phyloP scores from a whole-genome alignment of 495 filamentous ascomycete genomes.

The Glarea lozoyensis region DNA sequence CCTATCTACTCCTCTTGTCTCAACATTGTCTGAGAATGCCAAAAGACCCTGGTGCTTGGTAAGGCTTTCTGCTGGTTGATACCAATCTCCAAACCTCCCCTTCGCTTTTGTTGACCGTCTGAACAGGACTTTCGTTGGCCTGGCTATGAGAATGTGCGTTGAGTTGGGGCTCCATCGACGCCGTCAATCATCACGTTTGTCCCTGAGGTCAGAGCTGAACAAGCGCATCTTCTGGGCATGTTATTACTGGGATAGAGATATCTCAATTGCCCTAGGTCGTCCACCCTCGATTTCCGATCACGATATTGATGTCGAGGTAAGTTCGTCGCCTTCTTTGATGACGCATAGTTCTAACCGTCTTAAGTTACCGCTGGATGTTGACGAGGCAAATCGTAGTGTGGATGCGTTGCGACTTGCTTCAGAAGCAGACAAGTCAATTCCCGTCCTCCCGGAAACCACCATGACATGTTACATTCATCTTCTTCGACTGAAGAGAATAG shows the following conservation, averaged over 20 bases:
- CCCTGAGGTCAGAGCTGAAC: conserved; percentile 38
- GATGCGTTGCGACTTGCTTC: conserved; percentile 27
- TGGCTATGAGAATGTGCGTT: conserved; percentile 43
- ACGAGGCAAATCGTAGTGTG: conserved; percentile 38
- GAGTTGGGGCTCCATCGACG: conserved; percentile 47
- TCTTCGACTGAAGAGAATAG: conserved; percentile 40
- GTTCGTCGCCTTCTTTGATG: not conserved
- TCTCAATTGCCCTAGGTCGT: conserved; percentile 43
- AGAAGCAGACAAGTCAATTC: not conserved
- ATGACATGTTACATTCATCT: conserved; percentile 43
- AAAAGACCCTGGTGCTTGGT: conserved; percentile 24
- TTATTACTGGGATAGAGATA: conserved; percentile 43
- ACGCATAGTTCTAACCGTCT: not conserved
- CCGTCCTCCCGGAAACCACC: conserved; percentile 26
- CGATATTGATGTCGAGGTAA: conserved; percentile 42
- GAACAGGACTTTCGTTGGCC: conserved; percentile 28
- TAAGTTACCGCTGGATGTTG: conserved; percentile 29
- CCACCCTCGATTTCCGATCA: conserved; percentile 44
- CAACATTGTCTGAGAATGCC: conserved; percentile 24
- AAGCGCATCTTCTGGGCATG: conserved; percentile 46
- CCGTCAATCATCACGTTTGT: conserved; percentile 34
- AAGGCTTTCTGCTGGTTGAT: not conserved
- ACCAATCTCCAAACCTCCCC: not conserved
- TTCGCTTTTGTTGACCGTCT: not conserved
- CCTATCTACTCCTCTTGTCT: conserved; percentile 24